A percentile compares a stretch with the other conserved stretches of the same genome.
phyloP scores from a whole-genome alignment of 441 rosid genomes.

The Corymbia citriodora region DNA sequence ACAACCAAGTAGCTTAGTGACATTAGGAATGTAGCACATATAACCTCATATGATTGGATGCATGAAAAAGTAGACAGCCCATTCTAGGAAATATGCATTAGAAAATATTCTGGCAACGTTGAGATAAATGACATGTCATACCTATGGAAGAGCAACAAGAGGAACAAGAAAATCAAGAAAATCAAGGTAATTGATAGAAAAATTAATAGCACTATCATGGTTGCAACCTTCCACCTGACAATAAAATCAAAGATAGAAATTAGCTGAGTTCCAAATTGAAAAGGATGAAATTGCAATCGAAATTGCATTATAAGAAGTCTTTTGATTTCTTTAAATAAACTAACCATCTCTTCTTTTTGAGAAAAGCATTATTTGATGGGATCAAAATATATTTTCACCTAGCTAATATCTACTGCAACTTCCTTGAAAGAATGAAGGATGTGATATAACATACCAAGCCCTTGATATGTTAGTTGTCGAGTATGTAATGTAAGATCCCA shows the following conservation, averaged over 20 bases:
- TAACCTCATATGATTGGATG: background rate
- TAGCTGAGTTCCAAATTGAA: background rate
- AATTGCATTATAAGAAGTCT: background rate
- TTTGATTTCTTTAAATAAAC: background rate
- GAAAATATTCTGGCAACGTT: background rate
- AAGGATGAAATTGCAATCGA: background rate
- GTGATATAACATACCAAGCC: conserved; percentile 6
- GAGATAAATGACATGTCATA: conserved; percentile 4
- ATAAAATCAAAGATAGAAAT: conserved; percentile 2
- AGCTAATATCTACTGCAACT: background rate
- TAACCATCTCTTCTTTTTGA: background rate
- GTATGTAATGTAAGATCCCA: conserved; percentile 5
- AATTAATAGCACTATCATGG: conserved; percentile 59
- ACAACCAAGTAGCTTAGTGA: background rate
- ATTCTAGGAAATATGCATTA: background rate
- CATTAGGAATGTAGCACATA: background rate
- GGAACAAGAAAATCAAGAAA: conserved; percentile 75
- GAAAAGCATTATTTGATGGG: background rate
- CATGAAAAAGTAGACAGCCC: background rate
- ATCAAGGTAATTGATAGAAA: conserved; percentile 50
- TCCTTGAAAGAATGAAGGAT: background rate
- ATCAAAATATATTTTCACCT: background rate
- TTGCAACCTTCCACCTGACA: conserved; percentile 86
- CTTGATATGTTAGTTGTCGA: conserved; percentile 1
- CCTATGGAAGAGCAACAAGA: conserved; percentile 86